phyloP scores from a whole-genome alignment of 768 basidiomycete species.

The Termitomyces sp. region DNA sequence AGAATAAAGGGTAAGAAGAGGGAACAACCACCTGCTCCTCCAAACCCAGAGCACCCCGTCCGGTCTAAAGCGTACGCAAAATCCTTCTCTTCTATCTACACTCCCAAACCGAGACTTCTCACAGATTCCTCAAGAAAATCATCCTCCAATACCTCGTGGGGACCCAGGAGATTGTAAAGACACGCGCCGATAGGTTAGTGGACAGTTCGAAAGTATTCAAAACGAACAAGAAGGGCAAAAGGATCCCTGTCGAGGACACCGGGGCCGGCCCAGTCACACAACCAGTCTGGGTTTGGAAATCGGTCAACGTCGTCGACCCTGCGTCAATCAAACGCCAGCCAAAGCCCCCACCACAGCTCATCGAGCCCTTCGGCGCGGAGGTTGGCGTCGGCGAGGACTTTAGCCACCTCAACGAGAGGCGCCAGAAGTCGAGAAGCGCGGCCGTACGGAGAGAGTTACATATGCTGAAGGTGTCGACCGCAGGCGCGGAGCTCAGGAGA shows the following conservation, averaged over 20 bases:
- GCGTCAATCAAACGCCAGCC: neutral
- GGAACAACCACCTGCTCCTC: slow-evolving; percentile 24
- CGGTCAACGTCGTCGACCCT: neutral
- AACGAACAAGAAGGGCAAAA: slow-evolving; percentile 18
- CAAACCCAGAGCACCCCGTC: slow-evolving; percentile 44
- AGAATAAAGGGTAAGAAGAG: slow-evolving; percentile 3
- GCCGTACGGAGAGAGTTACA: slow-evolving; percentile 43
- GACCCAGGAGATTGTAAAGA: slow-evolving; percentile 39
- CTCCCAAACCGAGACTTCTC: neutral
- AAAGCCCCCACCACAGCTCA: neutral
- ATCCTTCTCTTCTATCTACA: neutral
- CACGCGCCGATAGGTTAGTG: slow-evolving; percentile 30
- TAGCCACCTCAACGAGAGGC: slow-evolving; percentile 54
- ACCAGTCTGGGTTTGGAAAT: slow-evolving; percentile 42
- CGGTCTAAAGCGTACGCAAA: slow-evolving; percentile 46
- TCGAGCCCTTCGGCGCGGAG: slow-evolving; percentile 29
- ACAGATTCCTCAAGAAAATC: slow-evolving; percentile 53
- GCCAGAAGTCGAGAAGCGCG: slow-evolving; percentile 41
- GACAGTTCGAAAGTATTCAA: slow-evolving; percentile 15
- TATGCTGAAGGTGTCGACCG: slow-evolving; percentile 27
- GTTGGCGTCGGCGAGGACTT: slow-evolving; percentile 50
- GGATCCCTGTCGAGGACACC: slow-evolving; percentile 17
- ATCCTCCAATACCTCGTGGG: slow-evolving; percentile 47
- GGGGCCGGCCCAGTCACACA: slow-evolving; percentile 18
- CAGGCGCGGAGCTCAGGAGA: neutral